Evolutionary conservation across 169 alveolate genomes (phyloP), one percentile per base, ranked within the genome.

Genomic region (Cyclospora cayetanensis): DNA sequence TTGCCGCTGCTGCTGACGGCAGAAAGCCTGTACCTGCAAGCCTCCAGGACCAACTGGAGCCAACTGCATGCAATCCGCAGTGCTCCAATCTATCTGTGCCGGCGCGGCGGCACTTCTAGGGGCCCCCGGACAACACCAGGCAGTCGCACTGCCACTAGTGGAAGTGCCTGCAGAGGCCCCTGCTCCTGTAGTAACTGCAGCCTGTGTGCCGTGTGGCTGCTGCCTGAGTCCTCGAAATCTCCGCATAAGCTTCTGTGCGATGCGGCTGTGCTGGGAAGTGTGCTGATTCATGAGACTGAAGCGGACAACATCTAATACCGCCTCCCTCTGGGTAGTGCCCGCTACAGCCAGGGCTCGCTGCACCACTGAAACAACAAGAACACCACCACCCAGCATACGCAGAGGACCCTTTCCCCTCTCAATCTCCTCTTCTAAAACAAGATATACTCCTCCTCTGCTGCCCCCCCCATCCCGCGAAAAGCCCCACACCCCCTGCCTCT

Each of bases 321-420:
- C 60, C 60, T 46, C 60, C 15, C 60, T 7, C 15, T 46, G 60
- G 15, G 60, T 46, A 46, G 60, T 15, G 15, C 60, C 60, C 15
- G 9, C 95, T 52, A 92, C 76, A 72, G 43, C 60, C 93, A 92
- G 72, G 3, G 95, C 94, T 4, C 95, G 35, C 74, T 92, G 95
- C 37, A 92, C 93, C 52, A 92, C 91, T 77, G 88, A 7, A 77
- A 42, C 20, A 70, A 22, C n/a, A n/a, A n/a, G n/a, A n/a, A n/a
- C n/a, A n/a, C n/a, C n/a, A n/a, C n/a, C n/a, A n/a, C n/a, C n/a
- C n/a, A n/a, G n/a, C n/a, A n/a, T n/a, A n/a, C n/a, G n/a, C n/a
- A n/a, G n/a, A n/a, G n/a, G n/a, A n/a, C n/a, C n/a, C n/a, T n/a
- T n/a, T n/a, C n/a, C n/a, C n/a, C n/a, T n/a, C n/a, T n/a, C n/a